Evolutionary conservation across 2,329 filamentous ascomycete genomes (phyloP).

Genomic region (Stagonosporopsis vannaccii): DNA sequence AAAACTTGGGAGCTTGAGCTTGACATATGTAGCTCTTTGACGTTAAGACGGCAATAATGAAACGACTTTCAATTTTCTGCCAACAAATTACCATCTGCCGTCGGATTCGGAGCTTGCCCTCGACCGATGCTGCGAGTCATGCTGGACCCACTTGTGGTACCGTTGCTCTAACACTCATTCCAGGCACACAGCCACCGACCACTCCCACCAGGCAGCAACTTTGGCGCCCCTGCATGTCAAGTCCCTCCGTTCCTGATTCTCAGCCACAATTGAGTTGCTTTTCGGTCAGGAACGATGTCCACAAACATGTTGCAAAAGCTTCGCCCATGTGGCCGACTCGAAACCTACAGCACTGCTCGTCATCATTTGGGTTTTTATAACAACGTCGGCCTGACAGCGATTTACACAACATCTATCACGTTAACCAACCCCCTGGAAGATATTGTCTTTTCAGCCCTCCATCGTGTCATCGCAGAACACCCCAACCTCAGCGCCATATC

Average conservation of each 20-base stretch:
- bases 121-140: neutral
- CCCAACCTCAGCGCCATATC: slow-evolving; percentile 54
- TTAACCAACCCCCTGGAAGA: neutral
- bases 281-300: neutral
- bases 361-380: slow-evolving; percentile 54
- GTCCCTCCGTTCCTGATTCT: neutral
- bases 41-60: neutral
- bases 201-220: neutral
- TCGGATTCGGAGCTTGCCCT: neutral
- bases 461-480: slow-evolving; percentile 50
- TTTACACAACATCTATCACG: slow-evolving; percentile 15
- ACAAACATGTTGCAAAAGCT: neutral
- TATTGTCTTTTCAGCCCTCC: slow-evolving; percentile 34
- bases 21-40: neutral
- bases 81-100: neutral
- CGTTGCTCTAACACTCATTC: neutral
- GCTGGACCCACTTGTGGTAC: neutral
- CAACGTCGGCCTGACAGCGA: slow-evolving; percentile 53
- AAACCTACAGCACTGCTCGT: slow-evolving; percentile 54
- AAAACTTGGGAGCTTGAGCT: neutral
- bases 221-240: neutral
- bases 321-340: slow-evolving; percentile 46
- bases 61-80: neutral
- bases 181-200: neutral
- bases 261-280: neutral